Evolutionary conservation across 495 filamentous ascomycete species (phyloP).

Genomic region (Halenospora varia): DNA sequence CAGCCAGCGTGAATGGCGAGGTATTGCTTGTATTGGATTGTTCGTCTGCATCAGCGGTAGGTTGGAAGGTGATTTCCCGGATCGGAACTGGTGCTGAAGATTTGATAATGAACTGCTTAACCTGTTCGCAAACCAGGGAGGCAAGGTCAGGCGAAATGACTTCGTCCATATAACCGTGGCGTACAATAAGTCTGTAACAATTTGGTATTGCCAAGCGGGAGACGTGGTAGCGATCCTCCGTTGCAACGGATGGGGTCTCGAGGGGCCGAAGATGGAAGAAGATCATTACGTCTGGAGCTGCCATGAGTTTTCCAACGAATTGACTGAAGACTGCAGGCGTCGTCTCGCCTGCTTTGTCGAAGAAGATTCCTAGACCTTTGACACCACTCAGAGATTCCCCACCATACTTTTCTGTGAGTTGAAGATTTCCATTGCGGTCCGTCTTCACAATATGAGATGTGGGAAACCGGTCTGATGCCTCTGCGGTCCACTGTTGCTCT

Average conservation of each 20-base stretch:
- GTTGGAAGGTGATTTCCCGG: background rate
- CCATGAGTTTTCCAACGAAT: constrained; percentile 56
- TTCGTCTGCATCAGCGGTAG: background rate
- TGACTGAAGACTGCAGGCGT: constrained; percentile 58
- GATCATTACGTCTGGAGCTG: constrained; percentile 50
- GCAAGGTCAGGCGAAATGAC: constrained; percentile 60
- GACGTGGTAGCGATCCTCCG: constrained; percentile 35
- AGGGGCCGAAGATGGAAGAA: constrained; percentile 62
- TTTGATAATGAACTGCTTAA: constrained; percentile 46
- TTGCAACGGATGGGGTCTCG: constrained; percentile 41
- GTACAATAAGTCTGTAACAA: constrained; percentile 60
- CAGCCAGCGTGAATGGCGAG: background rate
- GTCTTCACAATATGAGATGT: constrained; percentile 35
- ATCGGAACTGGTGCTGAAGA: constrained; percentile 21
- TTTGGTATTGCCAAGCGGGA: constrained; percentile 43
- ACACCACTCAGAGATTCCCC: constrained; percentile 39
- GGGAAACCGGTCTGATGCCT: constrained; percentile 53
- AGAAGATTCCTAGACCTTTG: constrained; percentile 58
- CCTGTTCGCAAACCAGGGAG: constrained; percentile 52
- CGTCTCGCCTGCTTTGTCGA: constrained; percentile 56
- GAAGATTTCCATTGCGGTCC: constrained; percentile 21
- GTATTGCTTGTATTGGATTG: constrained; percentile 2
- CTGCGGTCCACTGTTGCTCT: constrained; percentile 66
- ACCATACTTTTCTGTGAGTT: constrained; percentile 37
- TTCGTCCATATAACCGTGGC: constrained; percentile 68